Percentiles rank a stretch among this genome's conserved stretches.
Conservation (phyloP, 345 rosid species). For the Eucalyptus melliodora region DNA sequence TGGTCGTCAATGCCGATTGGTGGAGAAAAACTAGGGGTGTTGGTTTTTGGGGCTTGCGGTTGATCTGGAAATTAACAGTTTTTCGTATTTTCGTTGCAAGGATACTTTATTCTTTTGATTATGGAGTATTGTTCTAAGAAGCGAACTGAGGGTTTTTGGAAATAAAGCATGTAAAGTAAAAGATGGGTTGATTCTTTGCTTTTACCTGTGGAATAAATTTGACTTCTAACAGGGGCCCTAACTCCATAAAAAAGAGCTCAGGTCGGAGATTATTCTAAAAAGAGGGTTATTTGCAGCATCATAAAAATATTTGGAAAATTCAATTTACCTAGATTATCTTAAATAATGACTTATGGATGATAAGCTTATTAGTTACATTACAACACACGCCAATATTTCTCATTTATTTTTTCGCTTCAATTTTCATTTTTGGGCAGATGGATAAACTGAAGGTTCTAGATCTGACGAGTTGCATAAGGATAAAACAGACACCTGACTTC, state of each 20-base stretch:
- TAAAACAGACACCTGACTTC: neutral
- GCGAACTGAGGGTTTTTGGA: neutral
- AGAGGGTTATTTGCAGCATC: neutral
- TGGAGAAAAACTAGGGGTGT: neutral
- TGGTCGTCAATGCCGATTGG: neutral
- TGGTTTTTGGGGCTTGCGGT: neutral
- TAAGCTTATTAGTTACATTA: neutral
- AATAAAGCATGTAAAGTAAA: neutral
- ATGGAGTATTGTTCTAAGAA: neutral
- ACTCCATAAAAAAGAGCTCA: too few species aligned
- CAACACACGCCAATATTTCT: rapidly evolving
- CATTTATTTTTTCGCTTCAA: rapidly evolving
- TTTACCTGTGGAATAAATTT: too few species aligned
- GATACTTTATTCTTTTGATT: neutral
- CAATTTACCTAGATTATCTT: neutral
- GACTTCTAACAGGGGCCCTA: too few species aligned
- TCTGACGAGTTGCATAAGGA: neutral
- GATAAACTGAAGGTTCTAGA: neutral
- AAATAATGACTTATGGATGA: too few species aligned
- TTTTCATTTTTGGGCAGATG: neutral
- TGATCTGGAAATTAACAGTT: rapidly evolving
- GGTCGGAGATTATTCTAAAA: rapidly evolving
- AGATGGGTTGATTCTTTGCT: rapidly evolving
- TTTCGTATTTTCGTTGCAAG: neutral
- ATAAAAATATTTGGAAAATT: too few species aligned